Conservation (phyloP, 306 rosid species). For the Coriaria nepalensis region DNA sequence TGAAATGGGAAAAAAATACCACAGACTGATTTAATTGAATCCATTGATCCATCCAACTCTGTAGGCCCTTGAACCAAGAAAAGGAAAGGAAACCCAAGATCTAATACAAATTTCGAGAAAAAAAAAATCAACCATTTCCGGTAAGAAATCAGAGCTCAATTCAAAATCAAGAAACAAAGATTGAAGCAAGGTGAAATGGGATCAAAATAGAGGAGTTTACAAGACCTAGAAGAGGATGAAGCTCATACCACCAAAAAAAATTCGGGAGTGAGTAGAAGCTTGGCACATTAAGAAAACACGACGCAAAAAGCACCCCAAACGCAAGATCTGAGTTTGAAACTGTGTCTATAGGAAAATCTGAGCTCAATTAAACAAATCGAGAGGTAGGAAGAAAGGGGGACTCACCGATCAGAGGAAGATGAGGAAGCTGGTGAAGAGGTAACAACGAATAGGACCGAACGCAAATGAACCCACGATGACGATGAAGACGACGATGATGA, state of each 20-base stretch:
- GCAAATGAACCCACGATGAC: slow-evolving; percentile 95
- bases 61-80: too few relatives aligned
- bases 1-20: too few relatives aligned
- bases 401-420: slow-evolving; percentile 98
- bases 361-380: slow-evolving; percentile 16
- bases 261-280: slow-evolving; percentile 31
- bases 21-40: too few relatives aligned
- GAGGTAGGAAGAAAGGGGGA: slow-evolving; percentile 24
- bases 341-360: slow-evolving; percentile 22
- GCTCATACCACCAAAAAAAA: slow-evolving; percentile 20
- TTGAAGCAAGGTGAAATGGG: slow-evolving; percentile 3
- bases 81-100: too few relatives aligned
- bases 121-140: slow-evolving; percentile 4
- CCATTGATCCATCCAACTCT: too few relatives aligned
- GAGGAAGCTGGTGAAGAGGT: slow-evolving; percentile 96
- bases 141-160: background rate
- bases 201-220: slow-evolving; percentile 18
- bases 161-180: background rate
- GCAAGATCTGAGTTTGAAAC: slow-evolving; percentile 51
- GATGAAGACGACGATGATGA: slow-evolving; percentile 50
- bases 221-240: slow-evolving; percentile 18
- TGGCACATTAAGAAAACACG: slow-evolving; percentile 20
- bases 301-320: slow-evolving; percentile 20
- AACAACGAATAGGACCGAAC: slow-evolving; percentile 96
- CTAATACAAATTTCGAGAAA: background rate